phyloP scores from a whole-genome alignment of 2,329 filamentous ascomycete genomes.

The Pseudopithomyces maydicus region DNA sequence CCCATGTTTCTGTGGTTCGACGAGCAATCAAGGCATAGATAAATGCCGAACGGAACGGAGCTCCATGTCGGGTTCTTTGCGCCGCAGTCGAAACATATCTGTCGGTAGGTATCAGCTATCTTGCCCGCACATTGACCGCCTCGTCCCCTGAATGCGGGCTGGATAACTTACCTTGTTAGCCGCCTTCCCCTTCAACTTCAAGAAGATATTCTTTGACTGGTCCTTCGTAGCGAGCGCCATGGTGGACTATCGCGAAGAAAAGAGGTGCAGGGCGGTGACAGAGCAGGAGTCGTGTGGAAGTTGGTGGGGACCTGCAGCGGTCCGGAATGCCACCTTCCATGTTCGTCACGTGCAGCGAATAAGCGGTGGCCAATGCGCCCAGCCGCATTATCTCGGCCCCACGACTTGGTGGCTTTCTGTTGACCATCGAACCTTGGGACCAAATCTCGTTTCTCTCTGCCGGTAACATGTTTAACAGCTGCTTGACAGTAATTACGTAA shows the following conservation, averaged over 20 bases:
- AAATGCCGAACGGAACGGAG: constrained; percentile 95
- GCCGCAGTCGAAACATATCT: constrained; percentile 98
- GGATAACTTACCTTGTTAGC: constrained; percentile 80
- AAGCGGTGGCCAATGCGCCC: constrained; percentile 1
- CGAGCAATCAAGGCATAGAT: constrained; percentile 96
- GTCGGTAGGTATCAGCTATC: constrained; percentile 27
- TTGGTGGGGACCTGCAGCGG: constrained; percentile 9
- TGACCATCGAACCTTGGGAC: neutral
- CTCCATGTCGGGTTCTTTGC: constrained; percentile 99
- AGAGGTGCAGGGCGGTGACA: neutral
- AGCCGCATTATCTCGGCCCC: neutral
- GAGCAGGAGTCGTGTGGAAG: constrained; percentile 4
- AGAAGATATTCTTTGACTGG: constrained; percentile 95
- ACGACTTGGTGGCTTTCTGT: neutral
- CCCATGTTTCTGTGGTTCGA: constrained; percentile 96
- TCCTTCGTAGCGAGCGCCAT: constrained; percentile 81
- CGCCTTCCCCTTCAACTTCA: constrained; percentile 92
- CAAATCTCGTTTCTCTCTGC: neutral
- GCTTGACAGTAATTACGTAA: too few species aligned
- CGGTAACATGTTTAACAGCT: too few species aligned
- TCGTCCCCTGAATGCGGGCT: constrained; percentile 2
- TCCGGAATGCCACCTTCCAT: constrained; percentile 13
- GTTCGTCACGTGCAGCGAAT: constrained; percentile 5
- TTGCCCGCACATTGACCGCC: constrained; percentile 20
- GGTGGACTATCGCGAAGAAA: constrained; percentile 13